phyloP scores from a whole-genome alignment of 2,329 filamentous ascomycete species.

The Aspergillus pseudoviridinutans region DNA sequence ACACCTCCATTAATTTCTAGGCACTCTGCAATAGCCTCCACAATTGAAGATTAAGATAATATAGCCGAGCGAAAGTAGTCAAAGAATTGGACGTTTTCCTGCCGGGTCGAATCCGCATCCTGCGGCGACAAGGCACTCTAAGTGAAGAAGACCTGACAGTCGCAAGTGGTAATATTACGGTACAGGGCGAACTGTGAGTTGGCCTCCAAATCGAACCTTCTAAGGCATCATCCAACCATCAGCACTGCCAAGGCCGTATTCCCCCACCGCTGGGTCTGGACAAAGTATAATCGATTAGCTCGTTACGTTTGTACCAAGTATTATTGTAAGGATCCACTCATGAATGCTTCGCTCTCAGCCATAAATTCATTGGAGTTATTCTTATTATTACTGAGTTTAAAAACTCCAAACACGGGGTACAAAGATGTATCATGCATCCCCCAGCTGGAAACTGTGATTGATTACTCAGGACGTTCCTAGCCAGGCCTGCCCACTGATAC shows the following conservation, averaged over 20 bases:
- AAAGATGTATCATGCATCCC: background rate
- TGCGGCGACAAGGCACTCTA: too few relatives aligned
- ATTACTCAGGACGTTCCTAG: background rate
- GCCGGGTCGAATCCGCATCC: background rate
- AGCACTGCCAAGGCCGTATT: slow-evolving; percentile 11
- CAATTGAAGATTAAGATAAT: background rate
- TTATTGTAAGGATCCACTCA: background rate
- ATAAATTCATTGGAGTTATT: background rate
- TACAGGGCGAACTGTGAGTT: slow-evolving; percentile 14
- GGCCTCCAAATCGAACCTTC: slow-evolving; percentile 12
- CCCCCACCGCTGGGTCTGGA: slow-evolving; percentile 18
- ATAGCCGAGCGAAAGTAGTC: background rate
- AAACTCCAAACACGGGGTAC: background rate
- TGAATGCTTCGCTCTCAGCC: background rate
- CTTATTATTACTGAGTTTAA: background rate
- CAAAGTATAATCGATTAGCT: slow-evolving; percentile 9
- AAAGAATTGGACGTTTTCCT: background rate
- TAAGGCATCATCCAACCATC: slow-evolving; percentile 14
- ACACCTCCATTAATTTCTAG: background rate
- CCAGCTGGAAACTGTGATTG: background rate
- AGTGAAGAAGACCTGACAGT: background rate
- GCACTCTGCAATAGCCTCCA: background rate
- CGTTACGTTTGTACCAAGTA: background rate
- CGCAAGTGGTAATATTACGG: slow-evolving; percentile 3
- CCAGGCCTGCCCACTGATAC: background rate